These are phyloP conservation scores for Penicillium simplicissimum DNA, from an alignment of 495 filamentous ascomycete genomes.

Conservation along the genomic window DNA sequence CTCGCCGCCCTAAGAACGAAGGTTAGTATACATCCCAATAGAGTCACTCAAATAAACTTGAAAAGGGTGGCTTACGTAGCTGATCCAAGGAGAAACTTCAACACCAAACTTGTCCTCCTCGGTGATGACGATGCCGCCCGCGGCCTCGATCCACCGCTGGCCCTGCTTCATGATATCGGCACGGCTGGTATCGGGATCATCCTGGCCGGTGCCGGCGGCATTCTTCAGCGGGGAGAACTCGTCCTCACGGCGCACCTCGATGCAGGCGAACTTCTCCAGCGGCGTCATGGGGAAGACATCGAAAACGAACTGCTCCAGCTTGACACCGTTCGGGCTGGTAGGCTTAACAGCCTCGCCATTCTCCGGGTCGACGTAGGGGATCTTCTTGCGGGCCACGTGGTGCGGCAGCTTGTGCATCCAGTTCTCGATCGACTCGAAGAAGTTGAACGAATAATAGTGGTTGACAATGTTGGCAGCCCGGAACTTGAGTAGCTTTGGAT, in stretches of 20 bases:
- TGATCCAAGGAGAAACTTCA: slow-evolving; percentile 90
- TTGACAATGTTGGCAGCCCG: slow-evolving; percentile 99
- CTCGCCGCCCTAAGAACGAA: slow-evolving; percentile 72
- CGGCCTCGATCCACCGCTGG: slow-evolving; percentile 75
- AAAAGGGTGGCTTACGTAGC: slow-evolving; percentile 73
- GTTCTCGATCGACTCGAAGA: slow-evolving; percentile 85
- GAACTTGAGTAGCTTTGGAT: slow-evolving; percentile 85
- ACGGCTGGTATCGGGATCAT: slow-evolving; percentile 90
- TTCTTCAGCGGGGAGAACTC: slow-evolving; percentile 99
- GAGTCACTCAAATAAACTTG: no score
- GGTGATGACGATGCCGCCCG: slow-evolving; percentile 74
- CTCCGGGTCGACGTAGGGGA: slow-evolving; percentile 76
- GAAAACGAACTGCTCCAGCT: slow-evolving; percentile 99
- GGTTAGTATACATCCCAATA: slow-evolving; percentile 30
- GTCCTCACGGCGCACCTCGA: slow-evolving; percentile 95
- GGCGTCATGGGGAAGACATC: slow-evolving; percentile 93
- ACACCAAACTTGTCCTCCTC: slow-evolving; percentile 69
- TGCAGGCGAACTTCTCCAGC: slow-evolving; percentile 85
- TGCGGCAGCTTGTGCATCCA: slow-evolving; percentile 87
- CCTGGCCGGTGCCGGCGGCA: slow-evolving; percentile 83
- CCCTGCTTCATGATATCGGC: slow-evolving; percentile 89
- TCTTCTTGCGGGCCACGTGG: slow-evolving; percentile 98
- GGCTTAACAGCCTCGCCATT: slow-evolving; percentile 82
- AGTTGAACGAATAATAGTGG: slow-evolving; percentile 97
- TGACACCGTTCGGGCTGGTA: slow-evolving; percentile 93